Evolutionary conservation across 306 rosid species (phyloP).

Genomic region (Prunus persica): DNA sequence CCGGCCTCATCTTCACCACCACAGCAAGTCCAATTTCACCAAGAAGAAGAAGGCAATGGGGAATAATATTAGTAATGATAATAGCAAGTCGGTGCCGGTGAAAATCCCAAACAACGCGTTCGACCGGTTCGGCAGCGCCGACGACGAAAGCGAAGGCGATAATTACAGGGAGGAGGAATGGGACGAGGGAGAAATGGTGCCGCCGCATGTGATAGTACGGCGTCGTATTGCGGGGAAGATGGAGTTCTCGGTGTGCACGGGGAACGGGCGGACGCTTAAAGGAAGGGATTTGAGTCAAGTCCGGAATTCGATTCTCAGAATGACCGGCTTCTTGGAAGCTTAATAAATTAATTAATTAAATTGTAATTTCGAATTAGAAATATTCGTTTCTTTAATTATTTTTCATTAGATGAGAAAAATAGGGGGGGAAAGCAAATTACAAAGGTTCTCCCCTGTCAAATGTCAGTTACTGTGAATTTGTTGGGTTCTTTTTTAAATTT

Average conservation of each 20-base stretch:
- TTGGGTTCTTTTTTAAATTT: background rate
- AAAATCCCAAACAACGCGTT: conserved; percentile 42
- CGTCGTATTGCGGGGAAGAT: conserved; percentile 62
- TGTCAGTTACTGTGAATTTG: background rate
- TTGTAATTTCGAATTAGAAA: background rate
- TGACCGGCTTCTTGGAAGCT: conserved; percentile 88
- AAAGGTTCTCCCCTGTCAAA: background rate
- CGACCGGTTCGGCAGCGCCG: conserved; percentile 3
- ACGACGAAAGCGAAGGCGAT: conserved; percentile 33
- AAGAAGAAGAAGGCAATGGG: conserved; percentile 19
- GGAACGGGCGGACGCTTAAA: conserved; percentile 82
- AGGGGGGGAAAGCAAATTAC: background rate
- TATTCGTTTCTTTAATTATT: background rate
- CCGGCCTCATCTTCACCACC: background rate
- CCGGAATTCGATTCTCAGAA: conserved; percentile 73
- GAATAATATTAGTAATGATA: background rate
- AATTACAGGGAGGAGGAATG: conserved; percentile 29
- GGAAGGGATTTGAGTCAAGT: conserved; percentile 86
- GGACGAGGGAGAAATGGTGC: conserved; percentile 48
- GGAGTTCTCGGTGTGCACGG: conserved; percentile 69
- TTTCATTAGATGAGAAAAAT: background rate
- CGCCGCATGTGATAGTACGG: conserved; percentile 71
- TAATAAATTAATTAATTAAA: background rate
- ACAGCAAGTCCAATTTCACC: background rate
- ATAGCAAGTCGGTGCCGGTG: conserved; percentile 45